These are phyloP conservation scores for Leccinum ochraceum DNA, from an alignment of 768 basidiomycete species.

Conservation along the genomic window DNA sequence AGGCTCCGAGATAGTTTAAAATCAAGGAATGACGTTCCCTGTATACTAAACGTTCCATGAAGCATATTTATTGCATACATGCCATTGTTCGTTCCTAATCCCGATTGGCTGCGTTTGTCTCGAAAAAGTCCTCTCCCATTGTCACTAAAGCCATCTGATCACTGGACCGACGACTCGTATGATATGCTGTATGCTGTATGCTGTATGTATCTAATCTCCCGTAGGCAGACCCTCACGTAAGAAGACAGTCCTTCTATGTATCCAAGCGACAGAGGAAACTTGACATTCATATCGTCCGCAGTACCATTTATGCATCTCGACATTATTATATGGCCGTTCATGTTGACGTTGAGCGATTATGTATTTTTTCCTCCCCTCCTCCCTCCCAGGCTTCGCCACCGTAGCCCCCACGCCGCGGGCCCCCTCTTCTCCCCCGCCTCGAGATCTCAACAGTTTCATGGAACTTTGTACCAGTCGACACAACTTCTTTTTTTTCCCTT, in stretches of 20 bases:
- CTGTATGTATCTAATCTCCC: too few relatives aligned
- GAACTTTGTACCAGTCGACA: too few relatives aligned
- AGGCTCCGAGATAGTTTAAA: not conserved
- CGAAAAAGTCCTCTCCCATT: not conserved
- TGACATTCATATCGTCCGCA: not conserved
- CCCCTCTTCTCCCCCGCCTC: not conserved
- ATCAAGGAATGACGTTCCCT: not conserved
- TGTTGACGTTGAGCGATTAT: conserved; percentile 12
- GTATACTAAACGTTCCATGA: not conserved
- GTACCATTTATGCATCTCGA: too few relatives aligned
- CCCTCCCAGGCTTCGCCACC: too few relatives aligned
- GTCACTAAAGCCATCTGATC: not conserved
- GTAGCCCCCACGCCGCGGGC: too few relatives aligned
- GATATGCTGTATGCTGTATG: too few relatives aligned
- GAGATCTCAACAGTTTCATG: not conserved
- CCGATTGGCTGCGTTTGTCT: not conserved
- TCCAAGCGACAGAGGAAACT: not conserved
- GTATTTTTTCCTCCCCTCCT: not conserved
- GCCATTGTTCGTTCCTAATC: not conserved
- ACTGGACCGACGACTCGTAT: too few relatives aligned
- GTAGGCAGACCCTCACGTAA: too few relatives aligned
- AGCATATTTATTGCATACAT: not conserved
- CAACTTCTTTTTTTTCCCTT: not conserved
- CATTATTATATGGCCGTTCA: conserved; percentile 12
- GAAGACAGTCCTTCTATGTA: too few relatives aligned